These are phyloP conservation scores for Mortierella sp. DNA, from an alignment of 371 early-diverging fungal genomes.

Conservation along the genomic window DNA sequence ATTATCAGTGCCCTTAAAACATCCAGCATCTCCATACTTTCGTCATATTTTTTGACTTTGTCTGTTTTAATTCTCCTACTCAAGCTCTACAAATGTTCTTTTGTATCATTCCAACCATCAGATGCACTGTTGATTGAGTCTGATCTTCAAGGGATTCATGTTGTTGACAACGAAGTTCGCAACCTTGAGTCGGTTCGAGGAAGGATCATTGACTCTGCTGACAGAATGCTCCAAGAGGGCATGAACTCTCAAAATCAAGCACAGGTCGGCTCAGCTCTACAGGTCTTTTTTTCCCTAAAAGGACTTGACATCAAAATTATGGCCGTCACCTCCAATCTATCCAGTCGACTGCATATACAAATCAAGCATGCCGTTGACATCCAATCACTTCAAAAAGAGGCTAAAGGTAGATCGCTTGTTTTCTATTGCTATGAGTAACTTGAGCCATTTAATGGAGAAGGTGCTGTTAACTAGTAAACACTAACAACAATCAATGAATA, in stretches of 20 bases:
- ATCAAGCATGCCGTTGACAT: slow-evolving; percentile 72
- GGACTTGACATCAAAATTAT: slow-evolving; percentile 60
- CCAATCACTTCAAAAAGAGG: slow-evolving; percentile 70
- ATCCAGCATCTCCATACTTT: not conserved
- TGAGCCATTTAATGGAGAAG: no score
- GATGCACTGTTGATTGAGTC: slow-evolving; percentile 67
- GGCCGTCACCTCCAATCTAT: slow-evolving; percentile 57
- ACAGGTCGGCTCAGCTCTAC: slow-evolving; percentile 79
- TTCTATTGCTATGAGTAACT: no score
- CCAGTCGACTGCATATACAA: slow-evolving; percentile 61
- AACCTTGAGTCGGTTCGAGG: slow-evolving; percentile 59
- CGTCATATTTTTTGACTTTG: no score
- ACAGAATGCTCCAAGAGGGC: slow-evolving; percentile 66
- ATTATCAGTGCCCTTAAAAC: not conserved
- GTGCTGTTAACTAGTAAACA: not conserved
- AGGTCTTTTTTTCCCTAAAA: slow-evolving; percentile 78
- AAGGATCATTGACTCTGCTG: slow-evolving; percentile 64
- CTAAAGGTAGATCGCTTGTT: slow-evolving; percentile 58
- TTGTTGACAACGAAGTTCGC: slow-evolving; percentile 63
- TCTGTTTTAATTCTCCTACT: no score
- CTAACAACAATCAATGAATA: not conserved
- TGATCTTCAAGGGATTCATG: slow-evolving; percentile 73
- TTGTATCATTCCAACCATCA: slow-evolving; percentile 4
- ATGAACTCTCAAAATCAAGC: slow-evolving; percentile 70
- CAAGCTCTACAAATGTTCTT: no score